phyloP scores from a whole-genome alignment of 2,329 filamentous ascomycete genomes.

The Stachybotrys echinatus region DNA sequence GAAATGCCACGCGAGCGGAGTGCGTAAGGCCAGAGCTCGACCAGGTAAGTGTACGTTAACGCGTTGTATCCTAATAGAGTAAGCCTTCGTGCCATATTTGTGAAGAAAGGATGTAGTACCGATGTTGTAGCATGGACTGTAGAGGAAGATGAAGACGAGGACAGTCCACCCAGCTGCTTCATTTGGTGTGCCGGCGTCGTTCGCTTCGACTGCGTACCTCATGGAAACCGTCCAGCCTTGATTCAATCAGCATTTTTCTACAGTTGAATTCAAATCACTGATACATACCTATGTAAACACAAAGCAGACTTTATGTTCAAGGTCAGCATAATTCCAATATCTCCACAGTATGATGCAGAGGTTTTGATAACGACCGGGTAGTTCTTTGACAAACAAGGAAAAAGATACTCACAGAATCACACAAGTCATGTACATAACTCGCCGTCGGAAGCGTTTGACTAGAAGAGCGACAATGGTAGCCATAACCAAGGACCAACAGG shows the following conservation, averaged over 20 bases:
- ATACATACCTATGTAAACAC: conserved; percentile 39
- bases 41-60: conserved; percentile 53
- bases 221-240: conserved; percentile 40
- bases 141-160: conserved; percentile 53
- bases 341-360: no score
- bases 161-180: conserved; percentile 28
- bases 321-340: no score
- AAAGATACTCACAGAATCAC: background rate
- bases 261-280: no score
- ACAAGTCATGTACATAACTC: conserved; percentile 40
- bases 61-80: conserved; percentile 49
- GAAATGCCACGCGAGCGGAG: conserved; percentile 48
- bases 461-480: conserved; percentile 35
- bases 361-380: no score
- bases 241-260: background rate
- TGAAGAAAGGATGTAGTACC: conserved; percentile 2
- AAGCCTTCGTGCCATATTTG: background rate
- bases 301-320: conserved; percentile 39
- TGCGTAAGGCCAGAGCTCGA: conserved; percentile 53
- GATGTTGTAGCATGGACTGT: conserved; percentile 49
- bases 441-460: conserved; percentile 35
- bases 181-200: conserved; percentile 18
- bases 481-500: conserved; percentile 41
- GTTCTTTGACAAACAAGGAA: no score
- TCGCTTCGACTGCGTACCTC: conserved; percentile 29